Evolutionary conservation across 2,329 filamentous ascomycete species (phyloP), one percentile per base, ranked within the genome.

Genomic region (Ilyonectria robusta): DNA sequence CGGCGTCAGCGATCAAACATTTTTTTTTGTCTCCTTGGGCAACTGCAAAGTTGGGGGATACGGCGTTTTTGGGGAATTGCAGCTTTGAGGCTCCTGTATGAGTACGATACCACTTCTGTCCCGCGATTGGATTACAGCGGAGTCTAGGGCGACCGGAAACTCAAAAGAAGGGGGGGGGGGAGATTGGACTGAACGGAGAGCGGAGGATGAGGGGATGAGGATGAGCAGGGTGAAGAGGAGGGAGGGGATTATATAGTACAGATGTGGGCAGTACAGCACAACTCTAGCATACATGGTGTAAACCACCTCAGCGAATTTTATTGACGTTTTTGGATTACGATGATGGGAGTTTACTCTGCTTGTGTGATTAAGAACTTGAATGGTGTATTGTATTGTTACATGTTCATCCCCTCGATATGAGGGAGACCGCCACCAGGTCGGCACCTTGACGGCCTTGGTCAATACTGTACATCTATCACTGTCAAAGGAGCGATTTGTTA

Each of bases 1-100:
- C 42, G 71, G 74, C 69, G 72, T 74, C 65, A 69, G 72, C 67
- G 72, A 70, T 69, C 57, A 23, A 70, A 68, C 57, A 26, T 60
- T 67, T 65, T 61, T 56, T 61, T 58, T 17, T 44, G 46, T 57
- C 58, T 57, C 4, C 48, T 59, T 17, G 53, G 37, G 46, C 55
- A 48, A 60, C 29, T 66, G 48, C 35, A 66, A 33, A 68, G 54
- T 62, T 67, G 72, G 65, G 72, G 68, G 70, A 72, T 59, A 71
- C 26, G 73, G 73, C 70, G 73, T 73, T 46, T 69, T 67, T 40
- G 47, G 48, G 65, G 54, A 61, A 50, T 62, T 65, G 66, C 47
- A 37, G 58, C 31, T 64, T 55, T 46, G 54, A 35, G 59, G 62
- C 61, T 62, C 46, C 57, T 75, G 73, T 75, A 75, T 53, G 63